Evolutionary conservation across 2,329 filamentous ascomycete genomes (phyloP), one percentile per base, ranked within the genome.

Genomic region (Allantophomopsis lycopodina): DNA sequence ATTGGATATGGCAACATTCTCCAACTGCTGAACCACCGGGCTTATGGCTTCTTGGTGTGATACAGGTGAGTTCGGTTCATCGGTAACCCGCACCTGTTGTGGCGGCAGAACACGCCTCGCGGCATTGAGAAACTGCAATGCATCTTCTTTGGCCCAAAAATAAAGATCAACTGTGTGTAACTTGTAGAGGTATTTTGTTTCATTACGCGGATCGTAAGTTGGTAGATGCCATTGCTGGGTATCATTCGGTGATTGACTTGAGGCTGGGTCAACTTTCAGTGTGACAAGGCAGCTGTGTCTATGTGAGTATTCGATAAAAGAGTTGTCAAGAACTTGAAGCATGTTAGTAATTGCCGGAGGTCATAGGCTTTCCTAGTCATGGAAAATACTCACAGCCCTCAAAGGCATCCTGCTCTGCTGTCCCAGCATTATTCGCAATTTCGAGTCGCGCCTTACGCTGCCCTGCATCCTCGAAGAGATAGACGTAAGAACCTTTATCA

Each of bases 151-250:
- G 0, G 76, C 84, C 80, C 81, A 87, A 53, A 88, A 82, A 61
- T 89, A 89, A 12, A 88, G 63, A 52, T 88, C 83, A 42, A 88
- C 56, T 0, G 78, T 79, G 54, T 85, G 77, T 7, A 89, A 69
- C 54, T 76, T 77, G 61, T 86, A 86, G 65, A 86, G 74, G 56
- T 86, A 87, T 56, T 82, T 85, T 54, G 73, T 77, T 57, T 87
- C 75, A 57, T 85, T 84, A 38, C 68, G 68, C 2, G 75, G 74
- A 55, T 88, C 81, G 55, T 71, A 81, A 1, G 76, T 76, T 2
- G 82, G 81, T 6, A 88, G 67, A 57, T 85, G 80, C 83, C 83
- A 88, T 56, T 86, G 66, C 45, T 70, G 70, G 36, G 63, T 62
- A 46, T 71, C 42, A 46, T 50, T 57, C 40, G 63, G 52, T 43